Conservation (phyloP, 306 rosid genomes). For the Vachellia collinsii region DNA sequence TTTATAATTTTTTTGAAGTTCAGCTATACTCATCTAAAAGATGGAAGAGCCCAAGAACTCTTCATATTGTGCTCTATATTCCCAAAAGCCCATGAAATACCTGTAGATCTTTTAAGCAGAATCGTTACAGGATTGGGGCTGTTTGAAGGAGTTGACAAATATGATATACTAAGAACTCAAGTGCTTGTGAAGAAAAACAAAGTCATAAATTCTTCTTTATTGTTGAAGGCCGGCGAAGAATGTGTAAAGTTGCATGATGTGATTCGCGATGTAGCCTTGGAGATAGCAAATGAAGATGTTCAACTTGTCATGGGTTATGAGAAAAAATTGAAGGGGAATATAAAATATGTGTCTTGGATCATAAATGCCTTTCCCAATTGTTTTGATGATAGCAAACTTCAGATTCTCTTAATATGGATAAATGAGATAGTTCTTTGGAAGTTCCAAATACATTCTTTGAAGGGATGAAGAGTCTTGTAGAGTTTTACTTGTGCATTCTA, state of each 20-base stretch:
- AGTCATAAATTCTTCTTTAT: slow-evolving; percentile 27
- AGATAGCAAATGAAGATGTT: not conserved
- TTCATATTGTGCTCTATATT: slow-evolving; percentile 35
- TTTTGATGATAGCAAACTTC: slow-evolving; percentile 6
- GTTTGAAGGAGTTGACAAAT: not conserved
- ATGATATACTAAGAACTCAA: slow-evolving; percentile 7
- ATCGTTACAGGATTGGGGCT: slow-evolving; percentile 20
- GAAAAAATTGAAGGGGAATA: not conserved
- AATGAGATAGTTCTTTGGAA: not conserved
- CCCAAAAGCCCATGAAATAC: slow-evolving; percentile 35
- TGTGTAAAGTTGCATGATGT: slow-evolving; percentile 39
- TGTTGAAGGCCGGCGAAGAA: not conserved
- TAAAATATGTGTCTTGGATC: slow-evolving; percentile 17
- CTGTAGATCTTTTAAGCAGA: not conserved
- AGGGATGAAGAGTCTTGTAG: slow-evolving; percentile 19
- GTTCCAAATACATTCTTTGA: not conserved
- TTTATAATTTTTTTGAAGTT: slow-evolving; percentile 23
- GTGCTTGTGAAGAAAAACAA: not conserved
- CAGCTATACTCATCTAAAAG: slow-evolving; percentile 33
- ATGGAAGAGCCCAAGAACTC: not conserved
- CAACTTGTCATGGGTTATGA: not conserved
- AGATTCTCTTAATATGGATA: not conserved
- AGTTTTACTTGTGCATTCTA: not conserved
- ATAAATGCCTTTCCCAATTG: not conserved
- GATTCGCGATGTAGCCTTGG: slow-evolving; percentile 6